Percentiles rank a stretch among this genome's conserved stretches.
Conservation (phyloP, 306 rosid genomes). For the Casuarina glauca region DNA sequence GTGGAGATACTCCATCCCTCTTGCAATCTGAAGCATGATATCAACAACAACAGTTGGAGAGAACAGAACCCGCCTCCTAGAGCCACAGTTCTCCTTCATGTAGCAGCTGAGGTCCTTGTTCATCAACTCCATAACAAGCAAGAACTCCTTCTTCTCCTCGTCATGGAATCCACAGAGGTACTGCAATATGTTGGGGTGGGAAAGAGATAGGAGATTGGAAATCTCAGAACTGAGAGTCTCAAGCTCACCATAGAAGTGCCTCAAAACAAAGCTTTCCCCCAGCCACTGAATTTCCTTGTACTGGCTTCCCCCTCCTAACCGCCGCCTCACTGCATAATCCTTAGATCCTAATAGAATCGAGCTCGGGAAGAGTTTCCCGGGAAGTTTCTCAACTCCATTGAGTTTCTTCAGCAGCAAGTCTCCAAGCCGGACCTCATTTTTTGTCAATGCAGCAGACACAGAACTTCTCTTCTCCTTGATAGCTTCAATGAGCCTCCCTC, state of each 20-base stretch:
- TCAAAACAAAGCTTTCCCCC: slow-evolving; percentile 76
- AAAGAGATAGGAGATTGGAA: slow-evolving; percentile 53
- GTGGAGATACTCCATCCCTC: slow-evolving; percentile 87
- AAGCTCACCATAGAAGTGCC: slow-evolving; percentile 60
- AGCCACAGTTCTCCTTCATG: slow-evolving; percentile 74
- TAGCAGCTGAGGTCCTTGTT: slow-evolving; percentile 60
- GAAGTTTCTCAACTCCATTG: slow-evolving; percentile 34
- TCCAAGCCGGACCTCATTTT: slow-evolving; percentile 53
- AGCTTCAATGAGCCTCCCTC: slow-evolving; percentile 68
- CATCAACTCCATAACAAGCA: slow-evolving; percentile 79
- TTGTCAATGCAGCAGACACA: slow-evolving; percentile 23
- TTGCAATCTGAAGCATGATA: slow-evolving; percentile 92
- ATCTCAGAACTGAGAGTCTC: slow-evolving; percentile 48
- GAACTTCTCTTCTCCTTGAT: slow-evolving; percentile 51
- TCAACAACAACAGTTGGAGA: slow-evolving; percentile 75
- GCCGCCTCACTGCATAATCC: slow-evolving; percentile 65
- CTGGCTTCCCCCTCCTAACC: slow-evolving; percentile 62
- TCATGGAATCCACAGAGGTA: slow-evolving; percentile 72
- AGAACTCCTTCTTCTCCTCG: slow-evolving; percentile 66
- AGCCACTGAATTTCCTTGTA: slow-evolving; percentile 86
- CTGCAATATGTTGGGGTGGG: slow-evolving; percentile 76
- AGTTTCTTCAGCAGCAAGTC: slow-evolving; percentile 56
- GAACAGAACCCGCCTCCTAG: slow-evolving; percentile 69
- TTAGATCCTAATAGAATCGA: slow-evolving; percentile 48
- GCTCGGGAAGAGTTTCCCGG: slow-evolving; percentile 48